Percentiles rank a stretch among this genome's conserved stretches.
These are phyloP conservation scores for Metschnikowia orientalis DNA, from an alignment of 805 yeast species.

Conservation along the genomic window DNA sequence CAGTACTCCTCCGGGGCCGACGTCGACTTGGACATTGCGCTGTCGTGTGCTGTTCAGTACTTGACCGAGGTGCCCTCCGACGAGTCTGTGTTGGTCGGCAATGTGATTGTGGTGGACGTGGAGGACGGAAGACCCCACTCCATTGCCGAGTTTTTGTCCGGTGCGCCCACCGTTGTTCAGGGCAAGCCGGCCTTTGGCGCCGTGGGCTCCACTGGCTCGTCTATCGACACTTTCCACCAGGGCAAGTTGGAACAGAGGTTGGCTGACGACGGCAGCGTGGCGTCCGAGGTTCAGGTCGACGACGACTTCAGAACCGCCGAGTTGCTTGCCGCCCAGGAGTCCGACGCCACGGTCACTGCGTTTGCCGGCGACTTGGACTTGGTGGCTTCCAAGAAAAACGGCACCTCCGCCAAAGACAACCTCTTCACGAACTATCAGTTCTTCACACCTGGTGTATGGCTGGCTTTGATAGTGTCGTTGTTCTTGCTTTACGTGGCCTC, in stretches of 20 bases:
- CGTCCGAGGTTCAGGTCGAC: constrained; percentile 7
- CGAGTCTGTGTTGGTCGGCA: constrained; percentile 5
- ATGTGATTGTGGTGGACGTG: constrained; percentile 22
- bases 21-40: constrained; percentile 13
- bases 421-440: constrained; percentile 63
- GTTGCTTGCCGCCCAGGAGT: constrained; percentile 26
- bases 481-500: constrained; percentile 54
- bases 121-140: constrained; percentile 20
- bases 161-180: constrained; percentile 22
- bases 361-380: constrained; percentile 16
- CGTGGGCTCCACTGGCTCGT: constrained; percentile 19
- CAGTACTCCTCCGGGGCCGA: constrained; percentile 15
- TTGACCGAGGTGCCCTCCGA: constrained; percentile 4
- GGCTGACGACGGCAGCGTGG: constrained; percentile 18
- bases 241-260: constrained; percentile 21
- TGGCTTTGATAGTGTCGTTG: constrained; percentile 63
- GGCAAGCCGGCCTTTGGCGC: constrained; percentile 28
- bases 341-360: constrained; percentile 20
- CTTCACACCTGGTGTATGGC: constrained; percentile 78
- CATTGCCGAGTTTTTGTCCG: constrained; percentile 20
- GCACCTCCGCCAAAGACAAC: constrained; percentile 23
- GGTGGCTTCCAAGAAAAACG: constrained; percentile 6
- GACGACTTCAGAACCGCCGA: constrained; percentile 27
- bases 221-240: constrained; percentile 22
- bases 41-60: constrained; percentile 13